Conservation (phyloP, 2,329 filamentous ascomycete species). For the Eutypella sp. region DNA sequence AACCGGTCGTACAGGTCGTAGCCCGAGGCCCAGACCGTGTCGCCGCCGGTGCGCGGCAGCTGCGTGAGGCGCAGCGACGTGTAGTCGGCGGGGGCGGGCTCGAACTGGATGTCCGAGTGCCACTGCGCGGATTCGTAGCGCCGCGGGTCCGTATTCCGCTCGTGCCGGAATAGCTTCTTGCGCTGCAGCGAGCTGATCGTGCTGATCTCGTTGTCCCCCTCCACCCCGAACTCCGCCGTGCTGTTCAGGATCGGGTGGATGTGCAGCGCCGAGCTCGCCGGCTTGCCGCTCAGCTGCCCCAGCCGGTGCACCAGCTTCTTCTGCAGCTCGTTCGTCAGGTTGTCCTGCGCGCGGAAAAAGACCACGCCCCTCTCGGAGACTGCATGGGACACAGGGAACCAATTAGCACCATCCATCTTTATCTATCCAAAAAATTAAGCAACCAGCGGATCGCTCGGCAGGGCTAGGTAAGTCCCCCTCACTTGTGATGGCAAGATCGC, state of each 20-base stretch:
- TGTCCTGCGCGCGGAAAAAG: constrained; percentile 63
- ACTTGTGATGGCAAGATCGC: too few relatives aligned
- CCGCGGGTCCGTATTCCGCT: constrained; percentile 31
- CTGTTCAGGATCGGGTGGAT: constrained; percentile 56
- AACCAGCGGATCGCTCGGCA: too few relatives aligned
- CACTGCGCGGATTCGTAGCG: constrained; percentile 42
- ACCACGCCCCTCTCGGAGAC: constrained; percentile 66
- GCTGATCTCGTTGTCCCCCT: constrained; percentile 56
- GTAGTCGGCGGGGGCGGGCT: constrained; percentile 52
- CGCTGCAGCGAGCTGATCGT: constrained; percentile 55
- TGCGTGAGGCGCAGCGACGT: constrained; percentile 42
- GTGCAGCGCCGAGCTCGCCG: constrained; percentile 50
- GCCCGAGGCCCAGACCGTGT: constrained; percentile 59
- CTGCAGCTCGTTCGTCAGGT: constrained; percentile 56
- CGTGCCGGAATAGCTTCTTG: constrained; percentile 40
- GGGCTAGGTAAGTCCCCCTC: too few relatives aligned
- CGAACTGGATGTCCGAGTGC: constrained; percentile 54
- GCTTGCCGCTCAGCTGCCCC: constrained; percentile 54
- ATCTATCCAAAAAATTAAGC: too few relatives aligned
- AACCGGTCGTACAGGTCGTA: constrained; percentile 57
- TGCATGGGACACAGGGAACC: too few relatives aligned
- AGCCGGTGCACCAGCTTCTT: constrained; percentile 60
- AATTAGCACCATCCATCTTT: too few relatives aligned
- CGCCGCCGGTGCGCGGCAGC: constrained; percentile 39
- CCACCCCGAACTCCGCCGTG: constrained; percentile 46